Base-by-base conservation (phyloP, 1,284 basidiomycete genomes). In the Cryptococcus sp. region DNA sequence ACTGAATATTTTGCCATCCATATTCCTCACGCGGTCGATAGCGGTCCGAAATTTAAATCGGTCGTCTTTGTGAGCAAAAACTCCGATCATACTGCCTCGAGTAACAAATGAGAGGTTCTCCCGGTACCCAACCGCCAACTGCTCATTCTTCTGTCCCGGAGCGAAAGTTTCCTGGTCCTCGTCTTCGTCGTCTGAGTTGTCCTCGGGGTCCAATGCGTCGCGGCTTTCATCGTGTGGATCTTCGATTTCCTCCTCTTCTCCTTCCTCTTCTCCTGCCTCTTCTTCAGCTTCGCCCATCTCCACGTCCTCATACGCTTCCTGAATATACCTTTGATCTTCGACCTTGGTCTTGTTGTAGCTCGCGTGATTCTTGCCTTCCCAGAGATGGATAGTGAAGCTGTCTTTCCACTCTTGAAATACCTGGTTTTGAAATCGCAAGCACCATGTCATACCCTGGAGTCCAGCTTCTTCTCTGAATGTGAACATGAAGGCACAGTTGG, bases 31-130 rank as follows among this genome's bases (percentile, higher is more conserved):
- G 57, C 89, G 87, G 76, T 86, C 87, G 71, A 98, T 96, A 11
- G 90, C 89, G 1, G 89, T 91, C 58, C 87, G 83, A 74, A 93
- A 96, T 72, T 89, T 88, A 71, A 97, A 84, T 65, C 86, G 81
- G 66, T 87, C 83, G 55, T 90, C 88, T 38, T 82, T 83, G 73
- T 92, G 89, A 61, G 84, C 86, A 80, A 98, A 99, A n/a, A 98
- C 92, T 15, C 96, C 96, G 61, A 99, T 97, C 76, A 89, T 93
- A 78, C 89, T 88, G 41, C 94, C 95, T 44, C 96, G 87, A 30
- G 94, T 88, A 57, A 99, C 95, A 67, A 95, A 98, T 10, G 95
- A 94, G 41, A 92, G 83, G 70, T 97, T 92, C 61, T 93, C 90
- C 78, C 92, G 95, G 82, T 97, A 95, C 4, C 96, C 96, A 46